Percentiles rank a stretch among this genome's conserved stretches.
Evolutionary conservation across 169 alveolate genomes (phyloP).

Genomic region (Plasmodium chabaudi): DNA sequence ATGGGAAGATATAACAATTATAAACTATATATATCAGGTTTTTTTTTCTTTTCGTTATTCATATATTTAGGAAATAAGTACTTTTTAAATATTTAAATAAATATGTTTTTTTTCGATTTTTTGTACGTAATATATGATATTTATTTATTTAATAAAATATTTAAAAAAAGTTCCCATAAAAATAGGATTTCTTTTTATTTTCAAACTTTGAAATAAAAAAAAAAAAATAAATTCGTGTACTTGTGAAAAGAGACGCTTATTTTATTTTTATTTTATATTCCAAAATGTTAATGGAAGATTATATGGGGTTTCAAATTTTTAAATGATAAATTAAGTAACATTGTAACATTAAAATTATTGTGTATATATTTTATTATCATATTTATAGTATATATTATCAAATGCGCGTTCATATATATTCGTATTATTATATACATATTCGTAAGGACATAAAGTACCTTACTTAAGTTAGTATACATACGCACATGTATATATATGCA

Average conservation of each 20-base stretch:
- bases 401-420: not conserved
- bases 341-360: not conserved
- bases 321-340: too few relatives aligned
- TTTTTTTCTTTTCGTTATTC: constrained; percentile 1
- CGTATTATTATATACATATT: not conserved
- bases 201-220: not conserved
- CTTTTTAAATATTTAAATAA: not conserved
- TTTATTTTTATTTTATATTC: too few relatives aligned
- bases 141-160: not conserved
- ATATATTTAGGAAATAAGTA: not conserved
- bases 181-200: not conserved
- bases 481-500: not conserved
- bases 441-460: not conserved
- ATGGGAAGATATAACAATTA: not conserved
- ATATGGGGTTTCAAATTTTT: too few relatives aligned
- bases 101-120: not conserved
- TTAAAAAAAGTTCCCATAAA: not conserved
- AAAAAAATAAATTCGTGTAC: not conserved
- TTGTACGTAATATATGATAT: not conserved
- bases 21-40: not conserved
- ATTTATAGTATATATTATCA: not conserved
- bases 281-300: too few relatives aligned
- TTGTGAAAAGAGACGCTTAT: not conserved
- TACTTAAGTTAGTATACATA: not conserved
- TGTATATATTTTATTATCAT: not conserved